Percentiles rank a stretch among this genome's conserved stretches.
Conservation (phyloP, 2,329 filamentous ascomycete genomes). For the Cladosporium phlei region DNA sequence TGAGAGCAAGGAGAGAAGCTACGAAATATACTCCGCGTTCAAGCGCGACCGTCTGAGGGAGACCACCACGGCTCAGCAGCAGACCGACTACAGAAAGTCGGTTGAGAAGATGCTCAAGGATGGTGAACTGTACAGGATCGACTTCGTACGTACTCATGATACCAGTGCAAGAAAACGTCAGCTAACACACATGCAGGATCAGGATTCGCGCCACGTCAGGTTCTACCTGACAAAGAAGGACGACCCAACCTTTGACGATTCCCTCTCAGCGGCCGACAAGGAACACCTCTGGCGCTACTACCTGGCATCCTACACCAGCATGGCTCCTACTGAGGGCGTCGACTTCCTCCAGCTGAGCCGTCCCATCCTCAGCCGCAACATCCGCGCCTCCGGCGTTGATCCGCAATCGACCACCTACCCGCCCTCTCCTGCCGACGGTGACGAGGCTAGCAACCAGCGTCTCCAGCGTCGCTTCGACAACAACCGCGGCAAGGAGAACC, state of each 20-base stretch:
- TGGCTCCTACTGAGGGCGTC: conserved; percentile 67
- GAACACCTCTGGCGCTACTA: conserved; percentile 85
- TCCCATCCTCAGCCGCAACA: conserved; percentile 38
- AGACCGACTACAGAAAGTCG: conserved; percentile 85
- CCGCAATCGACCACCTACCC: conserved; percentile 14
- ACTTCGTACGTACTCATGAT: too few relatives aligned
- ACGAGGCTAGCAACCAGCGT: conserved; percentile 17
- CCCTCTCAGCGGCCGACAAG: conserved; percentile 47
- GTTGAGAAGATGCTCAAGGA: conserved; percentile 92
- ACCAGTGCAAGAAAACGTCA: conserved; percentile 42
- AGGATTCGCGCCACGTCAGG: conserved; percentile 62
- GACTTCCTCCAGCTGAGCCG: conserved; percentile 27
- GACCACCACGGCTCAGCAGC: conserved; percentile 81
- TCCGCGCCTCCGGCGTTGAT: conserved; percentile 35
- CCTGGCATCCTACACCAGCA: conserved; percentile 82
- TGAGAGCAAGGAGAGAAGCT: conserved; percentile 88
- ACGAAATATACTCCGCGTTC: conserved; percentile 84
- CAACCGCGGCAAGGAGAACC: conserved; percentile 37
- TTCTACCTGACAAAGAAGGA: conserved; percentile 84
- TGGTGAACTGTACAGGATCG: conserved; percentile 82
- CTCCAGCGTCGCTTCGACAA: conserved; percentile 24
- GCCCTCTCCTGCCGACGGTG: conserved; percentile 14
- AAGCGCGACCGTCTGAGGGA: conserved; percentile 74
- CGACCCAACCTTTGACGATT: conserved; percentile 71
- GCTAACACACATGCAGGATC: conserved; percentile 50